A percentile compares a stretch with the other conserved stretches of the same genome.
Conservation (phyloP, 257 asterid species). For the Plantago elongata region DNA sequence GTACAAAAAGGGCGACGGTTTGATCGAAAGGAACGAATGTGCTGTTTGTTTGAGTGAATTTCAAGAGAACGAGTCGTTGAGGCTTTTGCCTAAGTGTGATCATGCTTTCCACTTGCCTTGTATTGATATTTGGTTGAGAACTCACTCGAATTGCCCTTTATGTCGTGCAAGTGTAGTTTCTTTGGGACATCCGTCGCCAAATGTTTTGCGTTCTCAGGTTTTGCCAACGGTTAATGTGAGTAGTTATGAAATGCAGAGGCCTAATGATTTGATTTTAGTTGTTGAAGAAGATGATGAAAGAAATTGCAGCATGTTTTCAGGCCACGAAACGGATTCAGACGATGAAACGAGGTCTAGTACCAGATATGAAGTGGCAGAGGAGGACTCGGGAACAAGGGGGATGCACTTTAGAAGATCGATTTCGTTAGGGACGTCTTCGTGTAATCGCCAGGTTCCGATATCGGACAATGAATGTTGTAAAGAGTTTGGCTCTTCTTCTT, state of each 20-base stretch:
- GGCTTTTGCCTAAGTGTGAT: slow-evolving; percentile 75
- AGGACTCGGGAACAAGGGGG: slow-evolving; percentile 13
- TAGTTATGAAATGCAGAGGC: slow-evolving; percentile 29
- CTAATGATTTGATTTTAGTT: slow-evolving; percentile 36
- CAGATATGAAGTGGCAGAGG: background rate
- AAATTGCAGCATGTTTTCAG: background rate
- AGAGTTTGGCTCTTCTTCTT: slow-evolving; percentile 29
- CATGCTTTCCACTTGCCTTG: slow-evolving; percentile 88
- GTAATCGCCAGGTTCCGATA: slow-evolving; percentile 19
- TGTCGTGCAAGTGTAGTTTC: slow-evolving; percentile 51
- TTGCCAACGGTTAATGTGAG: background rate
- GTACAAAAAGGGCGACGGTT: slow-evolving; percentile 42
- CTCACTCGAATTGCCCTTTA: slow-evolving; percentile 75
- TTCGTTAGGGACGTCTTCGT: slow-evolving; percentile 31
- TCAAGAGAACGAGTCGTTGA: slow-evolving; percentile 54
- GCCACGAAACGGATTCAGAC: too few relatives aligned
- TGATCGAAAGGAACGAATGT: slow-evolving; percentile 66
- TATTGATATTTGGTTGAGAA: slow-evolving; percentile 72
- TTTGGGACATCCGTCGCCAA: slow-evolving; percentile 7
- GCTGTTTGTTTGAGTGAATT: slow-evolving; percentile 74
- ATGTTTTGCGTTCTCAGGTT: background rate
- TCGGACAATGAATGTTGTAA: slow-evolving; percentile 26
- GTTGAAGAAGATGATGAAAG: slow-evolving; percentile 22
- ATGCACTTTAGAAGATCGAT: slow-evolving; percentile 28
- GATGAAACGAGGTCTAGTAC: background rate